phyloP scores from a whole-genome alignment of 176 grass and related monocot genomes.

The barley (Hordeum vulgare) region MorexV3_pseudomolecules_assembly NC_058519.1:42748141-42748640 shows the following conservation, averaged over 20 bases:
- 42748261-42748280: not conserved
- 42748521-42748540: conserved; percentile 49
- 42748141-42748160: not conserved
- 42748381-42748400: not conserved
- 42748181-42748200: not conserved
- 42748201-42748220: not conserved
- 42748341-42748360: not conserved
- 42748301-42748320: not conserved
- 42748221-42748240: not conserved
- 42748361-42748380: too few species aligned
- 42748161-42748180: not conserved
- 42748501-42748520: conserved; percentile 29
- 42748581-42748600: not conserved
- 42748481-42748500: too few species aligned
- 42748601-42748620: too few species aligned
- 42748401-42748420: conserved; percentile 51
- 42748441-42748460: not conserved
- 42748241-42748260: not conserved
- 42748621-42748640: not conserved
- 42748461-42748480: not conserved
- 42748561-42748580: not conserved
- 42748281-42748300: not conserved
- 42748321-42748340: not conserved
- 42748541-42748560: conserved; percentile 1
- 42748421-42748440: conserved; percentile 53